Conservation (phyloP, 2,329 filamentous ascomycete species). For the Monosporascus sp. region DNA sequence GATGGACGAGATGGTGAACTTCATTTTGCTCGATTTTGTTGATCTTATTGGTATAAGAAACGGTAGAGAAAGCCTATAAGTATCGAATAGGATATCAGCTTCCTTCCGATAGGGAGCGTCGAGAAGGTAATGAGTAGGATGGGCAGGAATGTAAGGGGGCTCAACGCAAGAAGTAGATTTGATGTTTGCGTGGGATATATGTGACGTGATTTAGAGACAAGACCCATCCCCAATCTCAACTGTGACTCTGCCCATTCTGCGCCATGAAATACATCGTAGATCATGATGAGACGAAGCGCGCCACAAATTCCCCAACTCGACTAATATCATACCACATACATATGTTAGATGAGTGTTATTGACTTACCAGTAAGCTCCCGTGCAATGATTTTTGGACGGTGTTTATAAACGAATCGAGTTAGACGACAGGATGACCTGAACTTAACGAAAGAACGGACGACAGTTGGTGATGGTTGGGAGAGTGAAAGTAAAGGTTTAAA, state of each 20-base stretch:
- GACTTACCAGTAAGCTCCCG: no score
- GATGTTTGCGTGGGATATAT: not conserved
- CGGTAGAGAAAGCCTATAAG: constrained; percentile 11
- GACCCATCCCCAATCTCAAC: not conserved
- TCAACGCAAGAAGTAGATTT: not conserved
- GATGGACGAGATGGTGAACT: constrained; percentile 22
- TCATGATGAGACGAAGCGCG: not conserved
- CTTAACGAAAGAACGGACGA: no score
- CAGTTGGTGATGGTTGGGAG: no score
- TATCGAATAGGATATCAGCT: not conserved
- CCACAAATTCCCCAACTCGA: not conserved
- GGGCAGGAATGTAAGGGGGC: not conserved
- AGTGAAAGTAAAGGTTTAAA: no score
- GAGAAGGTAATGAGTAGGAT: not conserved
- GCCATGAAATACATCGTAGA: not conserved
- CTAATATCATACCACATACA: not conserved
- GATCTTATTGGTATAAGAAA: constrained; percentile 14
- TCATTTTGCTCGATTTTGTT: constrained; percentile 26
- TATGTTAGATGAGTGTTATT: no score
- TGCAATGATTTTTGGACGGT: no score
- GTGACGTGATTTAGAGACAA: not conserved
- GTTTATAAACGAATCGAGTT: no score
- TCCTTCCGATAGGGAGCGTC: not conserved
- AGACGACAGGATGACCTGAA: no score
- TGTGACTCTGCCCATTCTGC: not conserved